Percentiles rank a stretch among this genome's conserved stretches.
Conservation (phyloP, 2,329 filamentous ascomycete genomes). For the Scytalidium lignicola region DNA sequence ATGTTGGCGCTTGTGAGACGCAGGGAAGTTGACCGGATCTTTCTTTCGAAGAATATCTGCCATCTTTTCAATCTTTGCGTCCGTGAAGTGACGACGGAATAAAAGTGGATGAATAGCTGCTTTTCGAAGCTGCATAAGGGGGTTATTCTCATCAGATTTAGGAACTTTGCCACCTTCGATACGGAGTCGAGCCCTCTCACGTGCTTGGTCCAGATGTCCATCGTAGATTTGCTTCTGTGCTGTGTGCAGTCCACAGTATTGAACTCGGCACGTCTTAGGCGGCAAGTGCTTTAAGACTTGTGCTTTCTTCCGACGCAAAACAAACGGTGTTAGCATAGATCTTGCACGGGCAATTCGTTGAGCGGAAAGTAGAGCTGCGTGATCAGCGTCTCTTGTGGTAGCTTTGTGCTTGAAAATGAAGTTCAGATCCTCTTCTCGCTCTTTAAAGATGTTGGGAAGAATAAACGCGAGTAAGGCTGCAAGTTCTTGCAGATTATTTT, state of each 20-base stretch:
- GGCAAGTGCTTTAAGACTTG: constrained; percentile 86
- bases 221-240: constrained; percentile 71
- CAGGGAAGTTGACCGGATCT: constrained; percentile 47
- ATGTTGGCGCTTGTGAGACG: constrained; percentile 45
- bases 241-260: constrained; percentile 74
- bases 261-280: constrained; percentile 69
- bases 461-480: constrained; percentile 91
- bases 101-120: constrained; percentile 88
- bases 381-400: constrained; percentile 70
- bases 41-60: constrained; percentile 69
- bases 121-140: constrained; percentile 87
- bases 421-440: constrained; percentile 72
- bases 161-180: constrained; percentile 45
- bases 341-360: constrained; percentile 83
- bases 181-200: constrained; percentile 51
- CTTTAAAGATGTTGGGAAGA: constrained; percentile 75
- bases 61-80: constrained; percentile 72
- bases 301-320: constrained; percentile 86
- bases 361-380: constrained; percentile 78
- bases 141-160: constrained; percentile 57
- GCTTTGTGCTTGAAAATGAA: constrained; percentile 91
- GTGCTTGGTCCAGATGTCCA: constrained; percentile 58
- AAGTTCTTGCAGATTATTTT: constrained; percentile 92
- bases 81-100: constrained; percentile 74
- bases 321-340: constrained; percentile 91